phyloP scores from a whole-genome alignment of 768 basidiomycete genomes.

The Collybiopsis luxurians region DNA sequence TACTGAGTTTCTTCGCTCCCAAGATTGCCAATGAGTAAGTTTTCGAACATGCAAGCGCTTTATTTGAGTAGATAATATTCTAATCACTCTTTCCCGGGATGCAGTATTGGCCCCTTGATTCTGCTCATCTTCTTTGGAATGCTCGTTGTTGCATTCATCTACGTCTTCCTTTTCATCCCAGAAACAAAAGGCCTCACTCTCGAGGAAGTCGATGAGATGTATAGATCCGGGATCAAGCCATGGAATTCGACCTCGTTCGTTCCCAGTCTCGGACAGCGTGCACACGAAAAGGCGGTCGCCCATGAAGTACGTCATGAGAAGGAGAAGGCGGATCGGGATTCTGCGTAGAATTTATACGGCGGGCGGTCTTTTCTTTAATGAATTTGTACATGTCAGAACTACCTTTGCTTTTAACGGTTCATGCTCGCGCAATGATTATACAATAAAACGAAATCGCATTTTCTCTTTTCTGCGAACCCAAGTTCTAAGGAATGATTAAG shows the following conservation, averaged over 20 bases:
- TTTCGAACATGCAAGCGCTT: not conserved
- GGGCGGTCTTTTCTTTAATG: too few species aligned
- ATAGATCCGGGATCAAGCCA: conserved; percentile 61
- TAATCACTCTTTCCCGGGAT: not conserved
- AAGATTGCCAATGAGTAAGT: conserved; percentile 55
- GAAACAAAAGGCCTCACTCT: conserved; percentile 78
- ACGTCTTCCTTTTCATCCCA: conserved; percentile 75
- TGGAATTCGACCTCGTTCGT: conserved; percentile 65
- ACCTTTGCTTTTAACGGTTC: too few species aligned
- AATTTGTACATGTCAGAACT: too few species aligned
- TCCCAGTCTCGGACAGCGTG: conserved; percentile 44
- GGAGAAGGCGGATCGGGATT: not conserved
- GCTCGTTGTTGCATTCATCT: conserved; percentile 65
- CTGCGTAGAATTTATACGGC: too few species aligned
- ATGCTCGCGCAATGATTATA: too few species aligned
- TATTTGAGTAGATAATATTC: not conserved
- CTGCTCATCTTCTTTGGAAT: conserved; percentile 75
- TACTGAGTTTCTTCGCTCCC: conserved; percentile 70
- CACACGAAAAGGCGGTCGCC: conserved; percentile 26
- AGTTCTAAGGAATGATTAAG: too few species aligned
- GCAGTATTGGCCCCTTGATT: conserved; percentile 75
- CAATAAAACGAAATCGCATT: too few species aligned
- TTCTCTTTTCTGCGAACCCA: too few species aligned
- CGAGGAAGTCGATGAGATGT: conserved; percentile 79
- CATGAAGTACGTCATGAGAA: conserved; percentile 1